Base-by-base conservation (phyloP, 345 rosid genomes). In the Litchi chinensis region DNA sequence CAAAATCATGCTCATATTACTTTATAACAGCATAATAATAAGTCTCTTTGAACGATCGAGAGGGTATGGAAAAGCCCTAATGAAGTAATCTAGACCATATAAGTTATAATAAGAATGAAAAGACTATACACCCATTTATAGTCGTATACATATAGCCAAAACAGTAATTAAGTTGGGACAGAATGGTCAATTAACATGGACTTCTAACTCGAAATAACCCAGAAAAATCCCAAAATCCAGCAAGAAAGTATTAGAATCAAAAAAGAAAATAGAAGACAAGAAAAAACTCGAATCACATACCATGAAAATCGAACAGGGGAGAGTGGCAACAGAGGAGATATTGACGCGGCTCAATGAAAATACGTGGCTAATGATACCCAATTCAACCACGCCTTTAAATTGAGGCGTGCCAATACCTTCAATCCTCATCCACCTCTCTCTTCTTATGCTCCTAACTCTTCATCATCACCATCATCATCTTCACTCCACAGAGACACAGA, bases 291-390 rank as follows among this genome's bases (percentile, higher is more conserved):
- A 65, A 26, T 13, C 41, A 59, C 73, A 18, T 79, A 79, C 77
- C 81, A 19, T 40, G 57, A 63, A 64, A 8, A 13, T 22, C 15
- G 44, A 57, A 24, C 1, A 50, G 65, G 76, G 64, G 65, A 70
- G 75, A 52, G 81, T 21, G 41, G 24, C 15, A 56, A 68, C 65
- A 68, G 28, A 60, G 80, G 84, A 86, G 89, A 84, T 86, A 86
- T 86, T 86, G 89, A 80, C 87, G 89, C 89, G 87, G 87, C 89
- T 86, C 89, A 86, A 84, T 80, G 87, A 77, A 86, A 82, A 73
- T 46, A 78, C 76, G 64, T 77, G 74, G 81, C 67, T 76, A 77
- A 70, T 40, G 28, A 60, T 12, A 9, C 16, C 22, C n/a, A 10
- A 46, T 71, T 52, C 81, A 86, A 75, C 87, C 85, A 60, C 70